A percentile compares a stretch with the other conserved stretches of the same genome.
Conservation (phyloP, 2,329 filamentous ascomycete genomes). For the Cytospora leucostoma region DNA sequence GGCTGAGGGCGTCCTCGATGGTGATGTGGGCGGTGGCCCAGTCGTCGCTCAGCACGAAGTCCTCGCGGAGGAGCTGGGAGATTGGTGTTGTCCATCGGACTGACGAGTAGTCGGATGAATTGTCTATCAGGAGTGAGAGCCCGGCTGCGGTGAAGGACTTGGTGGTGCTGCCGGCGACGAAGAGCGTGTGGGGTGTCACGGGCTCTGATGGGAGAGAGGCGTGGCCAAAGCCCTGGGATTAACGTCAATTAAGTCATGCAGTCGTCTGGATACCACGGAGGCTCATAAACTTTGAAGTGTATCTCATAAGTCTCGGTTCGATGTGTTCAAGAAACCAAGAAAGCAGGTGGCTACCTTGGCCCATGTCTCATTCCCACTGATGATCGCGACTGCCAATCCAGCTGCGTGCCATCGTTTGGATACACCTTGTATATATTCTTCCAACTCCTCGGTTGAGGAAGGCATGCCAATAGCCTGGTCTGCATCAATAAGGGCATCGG, state of each 20-base stretch:
- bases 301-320: background rate
- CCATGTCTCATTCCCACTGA: constrained; percentile 47
- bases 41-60: constrained; percentile 52
- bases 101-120: constrained; percentile 40
- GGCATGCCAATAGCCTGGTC: background rate
- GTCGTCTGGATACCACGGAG: background rate
- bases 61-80: constrained; percentile 48
- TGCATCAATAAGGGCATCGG: background rate
- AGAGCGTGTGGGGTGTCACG: constrained; percentile 52
- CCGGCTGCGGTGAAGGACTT: constrained; percentile 57
- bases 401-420: constrained; percentile 49
- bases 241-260: constrained; percentile 9
- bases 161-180: constrained; percentile 56
- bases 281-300: no score
- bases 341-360: constrained; percentile 37
- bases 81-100: constrained; percentile 51
- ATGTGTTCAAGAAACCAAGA: background rate
- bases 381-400: constrained; percentile 49
- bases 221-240: constrained; percentile 43
- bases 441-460: constrained; percentile 3
- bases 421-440: constrained; percentile 32
- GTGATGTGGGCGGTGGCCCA: constrained; percentile 51
- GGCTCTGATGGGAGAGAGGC: constrained; percentile 35
- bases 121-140: constrained; percentile 51
- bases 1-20: constrained; percentile 55